Percentiles rank a stretch among this genome's conserved stretches.
These are phyloP conservation scores for Suillus brevipes DNA, from an alignment of 768 basidiomycete species.

Conservation along the genomic window DNA sequence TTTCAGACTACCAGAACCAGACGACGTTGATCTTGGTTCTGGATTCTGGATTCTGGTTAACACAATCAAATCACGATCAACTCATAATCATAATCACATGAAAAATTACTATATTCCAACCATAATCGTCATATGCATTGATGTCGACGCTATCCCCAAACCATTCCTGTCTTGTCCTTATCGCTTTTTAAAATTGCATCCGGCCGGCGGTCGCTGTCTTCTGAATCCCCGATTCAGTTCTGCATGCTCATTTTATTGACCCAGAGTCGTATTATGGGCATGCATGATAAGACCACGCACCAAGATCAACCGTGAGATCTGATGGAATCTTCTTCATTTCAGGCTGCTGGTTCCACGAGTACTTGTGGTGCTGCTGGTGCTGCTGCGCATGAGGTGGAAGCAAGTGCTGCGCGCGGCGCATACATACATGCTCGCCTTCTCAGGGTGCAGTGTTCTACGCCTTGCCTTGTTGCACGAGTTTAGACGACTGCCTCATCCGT, in stretches of 20 bases:
- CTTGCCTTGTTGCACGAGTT: neutral
- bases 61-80: neutral
- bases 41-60: neutral
- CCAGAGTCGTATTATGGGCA: neutral
- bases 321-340: neutral
- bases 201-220: neutral
- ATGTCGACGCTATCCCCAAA: conserved; percentile 5
- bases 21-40: conserved; percentile 31
- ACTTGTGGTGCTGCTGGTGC: neutral
- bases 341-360: neutral
- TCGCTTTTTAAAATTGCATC: conserved; percentile 6
- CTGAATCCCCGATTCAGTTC: neutral
- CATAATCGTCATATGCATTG: conserved; percentile 21
- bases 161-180: conserved; percentile 5
- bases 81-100: conserved; percentile 3
- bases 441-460: neutral
- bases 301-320: neutral
- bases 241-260: neutral
- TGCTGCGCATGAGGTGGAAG: neutral
- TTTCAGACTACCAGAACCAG: conserved; percentile 52
- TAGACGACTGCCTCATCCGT: neutral
- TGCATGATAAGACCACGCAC: neutral
- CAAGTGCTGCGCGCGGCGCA: neutral
- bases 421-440: neutral
- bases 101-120: conserved; percentile 23